phyloP scores from a whole-genome alignment of 306 rosid genomes.

The Dicorynia guianensis region DNA sequence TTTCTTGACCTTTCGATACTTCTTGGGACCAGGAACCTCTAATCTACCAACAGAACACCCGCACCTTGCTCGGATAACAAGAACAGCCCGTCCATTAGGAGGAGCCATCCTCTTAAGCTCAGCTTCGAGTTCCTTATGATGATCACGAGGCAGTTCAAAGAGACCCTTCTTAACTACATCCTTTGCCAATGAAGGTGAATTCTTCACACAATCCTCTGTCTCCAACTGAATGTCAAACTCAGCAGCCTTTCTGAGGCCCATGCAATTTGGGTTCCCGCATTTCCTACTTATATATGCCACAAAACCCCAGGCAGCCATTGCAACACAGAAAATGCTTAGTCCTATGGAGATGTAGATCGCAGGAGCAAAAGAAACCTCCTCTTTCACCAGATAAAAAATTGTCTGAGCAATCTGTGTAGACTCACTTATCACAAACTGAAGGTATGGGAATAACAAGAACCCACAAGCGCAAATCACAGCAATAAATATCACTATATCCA shows the following conservation, averaged over 20 bases:
- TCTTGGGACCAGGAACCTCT: conserved; percentile 93
- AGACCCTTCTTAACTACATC: conserved; percentile 77
- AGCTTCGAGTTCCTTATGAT: conserved; percentile 86
- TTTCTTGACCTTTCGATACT: conserved; percentile 82
- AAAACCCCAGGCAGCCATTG: conserved; percentile 78
- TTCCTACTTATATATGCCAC: conserved; percentile 64
- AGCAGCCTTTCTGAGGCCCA: conserved; percentile 79
- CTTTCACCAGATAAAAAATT: conserved; percentile 57
- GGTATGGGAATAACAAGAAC: conserved; percentile 72
- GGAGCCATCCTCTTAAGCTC: conserved; percentile 99
- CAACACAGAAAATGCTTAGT: conserved; percentile 62
- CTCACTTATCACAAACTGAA: conserved; percentile 50
- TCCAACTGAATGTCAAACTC: conserved; percentile 95
- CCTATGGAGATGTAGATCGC: conserved; percentile 72
- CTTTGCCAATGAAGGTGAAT: conserved; percentile 48
- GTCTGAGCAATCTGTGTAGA: conserved; percentile 42
- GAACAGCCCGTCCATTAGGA: conserved; percentile 86
- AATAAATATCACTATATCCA: conserved; percentile 74
- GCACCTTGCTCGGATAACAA: conserved; percentile 82
- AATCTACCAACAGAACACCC: conserved; percentile 97
- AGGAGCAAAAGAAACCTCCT: conserved; percentile 77
- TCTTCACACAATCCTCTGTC: conserved; percentile 96
- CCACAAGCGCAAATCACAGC: conserved; percentile 75
- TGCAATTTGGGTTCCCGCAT: conserved; percentile 89
- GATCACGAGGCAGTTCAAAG: conserved; percentile 86